Percentiles rank a stretch among this genome's conserved stretches.
Conservation (phyloP, 177 flowering plant species). For the Vitis hybrid region DNA sequence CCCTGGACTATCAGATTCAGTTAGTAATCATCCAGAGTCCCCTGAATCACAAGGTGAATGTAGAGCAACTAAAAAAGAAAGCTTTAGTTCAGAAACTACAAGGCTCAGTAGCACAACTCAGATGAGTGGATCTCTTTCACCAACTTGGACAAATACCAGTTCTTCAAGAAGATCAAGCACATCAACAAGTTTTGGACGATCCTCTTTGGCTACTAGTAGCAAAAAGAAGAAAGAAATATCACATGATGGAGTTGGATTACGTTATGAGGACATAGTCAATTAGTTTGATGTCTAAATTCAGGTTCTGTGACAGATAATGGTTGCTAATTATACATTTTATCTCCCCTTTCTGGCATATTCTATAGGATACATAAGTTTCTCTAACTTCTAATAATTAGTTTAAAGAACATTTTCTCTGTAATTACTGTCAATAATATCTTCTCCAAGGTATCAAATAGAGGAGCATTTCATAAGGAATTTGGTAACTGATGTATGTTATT, state of each 20-base stretch:
- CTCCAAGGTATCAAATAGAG: too few relatives aligned
- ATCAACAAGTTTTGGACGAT: conserved; percentile 11
- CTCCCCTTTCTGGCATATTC: too few relatives aligned
- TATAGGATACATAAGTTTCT: too few relatives aligned
- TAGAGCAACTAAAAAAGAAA: conserved; percentile 10
- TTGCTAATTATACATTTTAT: too few relatives aligned
- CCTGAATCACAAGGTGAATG: conserved; percentile 25
- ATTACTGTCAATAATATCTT: too few relatives aligned
- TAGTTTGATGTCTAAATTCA: background rate
- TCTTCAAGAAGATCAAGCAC: conserved; percentile 18
- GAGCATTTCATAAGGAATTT: too few relatives aligned
- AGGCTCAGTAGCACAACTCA: conserved; percentile 18
- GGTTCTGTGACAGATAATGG: too few relatives aligned
- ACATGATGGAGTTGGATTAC: background rate
- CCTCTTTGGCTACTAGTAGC: conserved; percentile 6
- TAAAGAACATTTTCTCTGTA: too few relatives aligned
- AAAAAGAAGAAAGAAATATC: background rate
- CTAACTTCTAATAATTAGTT: too few relatives aligned
- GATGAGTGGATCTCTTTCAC: conserved; percentile 16
- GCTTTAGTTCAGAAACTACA: conserved; percentile 11
- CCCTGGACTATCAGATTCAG: conserved; percentile 32
- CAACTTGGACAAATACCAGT: conserved; percentile 17
- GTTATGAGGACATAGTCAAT: conserved; percentile 1
- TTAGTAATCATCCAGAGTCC: conserved; percentile 15
- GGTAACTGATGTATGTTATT: too few relatives aligned